A percentile compares a stretch with the other conserved stretches of the same genome.
phyloP scores from a whole-genome alignment of 345 rosid species.

The Lumnitzera littorea region DNA sequence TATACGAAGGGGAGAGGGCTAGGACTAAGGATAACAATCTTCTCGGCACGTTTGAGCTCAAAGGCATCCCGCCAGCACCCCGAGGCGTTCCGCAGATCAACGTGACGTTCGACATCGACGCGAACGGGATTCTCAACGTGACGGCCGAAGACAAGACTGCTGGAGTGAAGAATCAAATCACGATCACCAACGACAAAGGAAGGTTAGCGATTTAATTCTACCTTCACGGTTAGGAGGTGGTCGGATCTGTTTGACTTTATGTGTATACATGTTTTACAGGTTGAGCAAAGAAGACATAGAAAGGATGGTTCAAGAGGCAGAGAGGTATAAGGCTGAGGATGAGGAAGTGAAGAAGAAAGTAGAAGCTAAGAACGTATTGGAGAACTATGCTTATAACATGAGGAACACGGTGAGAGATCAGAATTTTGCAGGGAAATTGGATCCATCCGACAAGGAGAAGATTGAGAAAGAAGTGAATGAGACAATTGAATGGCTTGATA shows the following conservation, averaged over 20 bases:
- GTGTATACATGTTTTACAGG: constrained; percentile 2
- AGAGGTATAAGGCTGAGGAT: constrained; percentile 26
- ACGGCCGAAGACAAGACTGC: constrained; percentile 25
- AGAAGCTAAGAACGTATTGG: constrained; percentile 19
- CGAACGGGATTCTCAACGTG: constrained; percentile 22
- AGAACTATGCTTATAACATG: constrained; percentile 27
- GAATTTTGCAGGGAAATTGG: constrained; percentile 18
- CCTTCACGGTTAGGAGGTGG: too few species aligned
- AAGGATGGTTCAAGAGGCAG: constrained; percentile 30
- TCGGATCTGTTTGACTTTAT: too few species aligned
- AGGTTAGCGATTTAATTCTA: too few species aligned
- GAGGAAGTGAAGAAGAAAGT: constrained; percentile 33
- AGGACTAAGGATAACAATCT: constrained; percentile 28
- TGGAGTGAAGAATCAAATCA: constrained; percentile 26
- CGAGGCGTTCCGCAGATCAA: constrained; percentile 27
- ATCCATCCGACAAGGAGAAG: constrained; percentile 17
- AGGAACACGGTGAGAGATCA: constrained; percentile 22
- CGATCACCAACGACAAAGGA: constrained; percentile 26
- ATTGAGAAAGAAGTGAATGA: constrained; percentile 25
- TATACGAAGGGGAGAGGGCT: constrained; percentile 26
- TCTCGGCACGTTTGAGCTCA: constrained; percentile 20
- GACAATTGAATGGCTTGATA: constrained; percentile 21
- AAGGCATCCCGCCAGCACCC: constrained; percentile 28
- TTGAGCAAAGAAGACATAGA: constrained; percentile 29
- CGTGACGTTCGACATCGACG: constrained; percentile 23